Percentiles rank a stretch among this genome's conserved stretches.
phyloP scores from a whole-genome alignment of 1,139 yeast genomes.

The Yamadazyma dushanensis region DNA sequence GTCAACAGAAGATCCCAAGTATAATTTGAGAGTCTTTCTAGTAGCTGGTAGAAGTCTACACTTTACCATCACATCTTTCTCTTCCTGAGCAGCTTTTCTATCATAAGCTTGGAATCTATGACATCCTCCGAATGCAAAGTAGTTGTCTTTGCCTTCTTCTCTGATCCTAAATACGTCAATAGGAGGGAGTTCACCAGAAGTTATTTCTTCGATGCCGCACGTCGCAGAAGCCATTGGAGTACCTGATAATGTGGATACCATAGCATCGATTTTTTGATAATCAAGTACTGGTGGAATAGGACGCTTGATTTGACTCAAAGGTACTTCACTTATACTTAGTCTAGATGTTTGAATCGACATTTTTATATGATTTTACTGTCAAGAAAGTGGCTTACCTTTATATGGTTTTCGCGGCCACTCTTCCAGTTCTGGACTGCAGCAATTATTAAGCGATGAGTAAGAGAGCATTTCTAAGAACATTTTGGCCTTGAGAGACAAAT shows the following conservation, averaged over 20 bases:
- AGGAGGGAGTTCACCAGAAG: conserved; percentile 71
- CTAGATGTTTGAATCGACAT: conserved; percentile 42
- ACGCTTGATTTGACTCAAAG: conserved; percentile 63
- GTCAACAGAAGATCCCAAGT: conserved; percentile 67
- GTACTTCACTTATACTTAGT: conserved; percentile 55
- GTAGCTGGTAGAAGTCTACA: conserved; percentile 72
- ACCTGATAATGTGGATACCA: conserved; percentile 74
- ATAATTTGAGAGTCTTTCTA: conserved; percentile 56
- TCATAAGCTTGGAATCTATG: conserved; percentile 83
- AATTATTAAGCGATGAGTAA: conserved; percentile 8
- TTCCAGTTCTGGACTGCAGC: conserved; percentile 4
- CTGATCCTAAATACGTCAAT: conserved; percentile 71
- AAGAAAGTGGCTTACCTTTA: background rate
- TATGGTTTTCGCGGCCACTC: background rate
- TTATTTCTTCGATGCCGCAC: conserved; percentile 54
- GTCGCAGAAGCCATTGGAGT: conserved; percentile 64
- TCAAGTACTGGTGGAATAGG: conserved; percentile 87
- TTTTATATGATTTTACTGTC: conserved; percentile 2
- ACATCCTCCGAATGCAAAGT: conserved; percentile 86
- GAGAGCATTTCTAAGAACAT: too few species aligned
- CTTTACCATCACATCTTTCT: conserved; percentile 51
- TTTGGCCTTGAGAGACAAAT: too few species aligned
- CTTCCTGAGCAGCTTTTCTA: conserved; percentile 23
- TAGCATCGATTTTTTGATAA: conserved; percentile 66
- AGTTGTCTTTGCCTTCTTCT: conserved; percentile 58